phyloP scores from a whole-genome alignment of 2,329 filamentous ascomycete species.

The Calonectria fujianensis region DNA sequence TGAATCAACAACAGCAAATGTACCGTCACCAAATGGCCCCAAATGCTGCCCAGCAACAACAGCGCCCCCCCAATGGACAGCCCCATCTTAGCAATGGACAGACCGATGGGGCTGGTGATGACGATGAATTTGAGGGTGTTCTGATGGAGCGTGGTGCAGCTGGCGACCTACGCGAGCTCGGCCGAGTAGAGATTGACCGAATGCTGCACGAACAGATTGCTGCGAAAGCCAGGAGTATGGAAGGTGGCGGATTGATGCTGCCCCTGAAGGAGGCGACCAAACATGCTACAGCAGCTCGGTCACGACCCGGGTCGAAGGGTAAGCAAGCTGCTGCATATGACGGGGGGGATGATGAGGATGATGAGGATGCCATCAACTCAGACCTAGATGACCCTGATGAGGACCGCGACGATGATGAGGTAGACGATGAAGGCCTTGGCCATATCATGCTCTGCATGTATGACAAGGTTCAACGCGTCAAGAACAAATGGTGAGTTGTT shows the following conservation, averaged over 20 bases:
- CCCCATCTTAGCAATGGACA: conserved; percentile 68
- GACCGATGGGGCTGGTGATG: conserved; percentile 83
- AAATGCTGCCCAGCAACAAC: conserved; percentile 56
- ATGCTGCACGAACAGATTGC: conserved; percentile 82
- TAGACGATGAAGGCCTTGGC: conserved; percentile 87
- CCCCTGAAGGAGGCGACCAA: conserved; percentile 76
- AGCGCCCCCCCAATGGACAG: conserved; percentile 59
- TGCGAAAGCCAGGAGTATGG: conserved; percentile 79
- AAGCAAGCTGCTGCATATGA: conserved; percentile 73
- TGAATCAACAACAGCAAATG: conserved; percentile 54
- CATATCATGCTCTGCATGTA: conserved; percentile 99
- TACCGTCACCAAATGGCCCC: conserved; percentile 57
- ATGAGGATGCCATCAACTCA: conserved; percentile 98
- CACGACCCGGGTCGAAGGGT: conserved; percentile 51
- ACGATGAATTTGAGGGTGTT: conserved; percentile 74
- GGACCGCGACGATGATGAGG: conserved; percentile 86
- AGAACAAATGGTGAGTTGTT: conserved; percentile 90
- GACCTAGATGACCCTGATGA: conserved; percentile 97
- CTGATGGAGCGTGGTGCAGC: conserved; percentile 74
- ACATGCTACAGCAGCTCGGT: conserved; percentile 46
- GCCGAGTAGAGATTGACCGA: conserved; percentile 78
- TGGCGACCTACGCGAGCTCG: conserved; percentile 74
- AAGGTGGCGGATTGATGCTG: conserved; percentile 85
- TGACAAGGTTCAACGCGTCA: conserved; percentile 98
- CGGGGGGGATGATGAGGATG: conserved; percentile 78